Percentiles rank a stretch among this genome's conserved stretches.
phyloP scores from a whole-genome alignment of 2,329 filamentous ascomycete species.

The Aspergillus aculeatus region DNA sequence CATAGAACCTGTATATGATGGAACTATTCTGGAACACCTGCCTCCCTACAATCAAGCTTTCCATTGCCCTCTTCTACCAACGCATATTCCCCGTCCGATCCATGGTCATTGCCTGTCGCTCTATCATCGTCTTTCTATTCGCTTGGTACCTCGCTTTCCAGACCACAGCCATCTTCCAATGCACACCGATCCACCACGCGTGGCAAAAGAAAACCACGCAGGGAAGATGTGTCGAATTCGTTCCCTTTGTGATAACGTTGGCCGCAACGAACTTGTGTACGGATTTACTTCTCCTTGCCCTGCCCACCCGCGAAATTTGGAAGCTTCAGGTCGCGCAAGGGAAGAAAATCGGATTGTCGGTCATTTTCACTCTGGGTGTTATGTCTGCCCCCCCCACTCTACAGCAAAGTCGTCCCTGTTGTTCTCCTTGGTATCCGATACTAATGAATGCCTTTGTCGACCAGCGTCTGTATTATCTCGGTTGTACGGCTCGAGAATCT shows the following conservation, averaged over 20 bases:
- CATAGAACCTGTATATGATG: constrained; percentile 2
- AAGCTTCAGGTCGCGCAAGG: not conserved
- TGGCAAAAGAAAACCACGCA: not conserved
- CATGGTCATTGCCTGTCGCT: not conserved
- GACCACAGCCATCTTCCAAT: constrained; percentile 1
- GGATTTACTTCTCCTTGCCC: not conserved
- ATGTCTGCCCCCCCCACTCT: not conserved
- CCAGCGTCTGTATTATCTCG: not conserved
- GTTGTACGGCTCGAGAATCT: not conserved
- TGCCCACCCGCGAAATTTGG: not conserved
- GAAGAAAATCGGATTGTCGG: not conserved
- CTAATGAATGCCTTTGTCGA: not conserved
- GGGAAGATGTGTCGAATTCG: not conserved
- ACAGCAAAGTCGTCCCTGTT: no score
- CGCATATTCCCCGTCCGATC: not conserved
- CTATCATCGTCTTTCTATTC: not conserved
- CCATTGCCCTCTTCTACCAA: constrained; percentile 3
- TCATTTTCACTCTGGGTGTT: not conserved
- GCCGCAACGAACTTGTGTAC: constrained; percentile 1
- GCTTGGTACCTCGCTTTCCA: constrained; percentile 5
- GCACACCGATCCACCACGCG: not conserved
- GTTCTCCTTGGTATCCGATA: no score
- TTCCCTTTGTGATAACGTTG: constrained; percentile 1
- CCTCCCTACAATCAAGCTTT: not conserved
- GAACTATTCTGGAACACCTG: constrained; percentile 2